Percentiles rank a stretch among this genome's conserved stretches.
Conservation (phyloP, 768 basidiomycete genomes). For the Pulveroboletus ravenelii region DNA sequence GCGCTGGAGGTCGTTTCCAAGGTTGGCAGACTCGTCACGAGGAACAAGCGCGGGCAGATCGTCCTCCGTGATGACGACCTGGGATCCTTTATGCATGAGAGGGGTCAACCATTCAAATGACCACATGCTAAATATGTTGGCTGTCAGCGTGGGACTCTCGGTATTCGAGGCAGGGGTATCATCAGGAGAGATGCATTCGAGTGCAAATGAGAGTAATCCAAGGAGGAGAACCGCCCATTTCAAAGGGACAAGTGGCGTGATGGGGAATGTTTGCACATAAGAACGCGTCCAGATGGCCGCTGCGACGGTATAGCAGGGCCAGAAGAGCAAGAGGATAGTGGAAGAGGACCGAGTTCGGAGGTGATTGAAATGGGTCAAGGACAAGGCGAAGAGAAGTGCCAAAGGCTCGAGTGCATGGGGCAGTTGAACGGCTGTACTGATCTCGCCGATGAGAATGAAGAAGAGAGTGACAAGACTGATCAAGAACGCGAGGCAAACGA, state of each 20-base stretch:
- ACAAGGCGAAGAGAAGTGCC: conserved; percentile 42
- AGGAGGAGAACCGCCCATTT: conserved; percentile 41
- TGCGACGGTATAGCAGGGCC: conserved; percentile 59
- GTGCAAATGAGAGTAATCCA: conserved; percentile 49
- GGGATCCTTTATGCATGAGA: conserved; percentile 65
- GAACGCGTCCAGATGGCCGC: conserved; percentile 62
- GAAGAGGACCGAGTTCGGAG: conserved; percentile 67
- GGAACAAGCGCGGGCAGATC: conserved; percentile 76
- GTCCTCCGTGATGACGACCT: conserved; percentile 69
- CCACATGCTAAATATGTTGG: conserved; percentile 80
- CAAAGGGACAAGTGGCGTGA: conserved; percentile 38
- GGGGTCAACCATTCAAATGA: conserved; percentile 86
- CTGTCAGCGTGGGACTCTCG: conserved; percentile 69
- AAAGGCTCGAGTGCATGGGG: conserved; percentile 57
- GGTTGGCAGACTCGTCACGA: conserved; percentile 62
- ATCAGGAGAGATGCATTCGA: conserved; percentile 73
- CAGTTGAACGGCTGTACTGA: conserved; percentile 38
- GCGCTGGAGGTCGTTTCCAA: conserved; percentile 55
- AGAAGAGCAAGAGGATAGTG: conserved; percentile 71
- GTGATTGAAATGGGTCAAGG: conserved; percentile 65
- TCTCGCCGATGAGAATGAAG: conserved; percentile 35
- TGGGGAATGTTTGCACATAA: conserved; percentile 29
- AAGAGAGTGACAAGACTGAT: conserved; percentile 42
- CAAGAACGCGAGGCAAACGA: conserved; percentile 44
- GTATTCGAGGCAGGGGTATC: conserved; percentile 36